Evolutionary conservation across 2,329 filamentous ascomycete species (phyloP).

Genomic region (Plenodomus biglobosus): DNA sequence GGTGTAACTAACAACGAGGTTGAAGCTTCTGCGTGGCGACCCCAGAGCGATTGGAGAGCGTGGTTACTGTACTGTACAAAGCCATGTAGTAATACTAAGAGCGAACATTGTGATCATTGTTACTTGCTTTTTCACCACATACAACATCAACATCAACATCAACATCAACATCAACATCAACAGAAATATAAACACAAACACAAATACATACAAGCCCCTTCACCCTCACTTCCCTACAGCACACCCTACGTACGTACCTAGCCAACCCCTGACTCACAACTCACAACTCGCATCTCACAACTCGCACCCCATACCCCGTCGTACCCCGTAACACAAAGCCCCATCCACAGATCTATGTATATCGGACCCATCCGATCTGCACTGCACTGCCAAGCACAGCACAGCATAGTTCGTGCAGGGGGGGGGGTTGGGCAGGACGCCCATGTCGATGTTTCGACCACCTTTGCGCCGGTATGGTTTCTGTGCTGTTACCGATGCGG

Average conservation of each 20-base stretch:
- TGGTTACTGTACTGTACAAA: too few species aligned
- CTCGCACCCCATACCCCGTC: too few species aligned
- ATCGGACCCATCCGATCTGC: constrained; percentile 7
- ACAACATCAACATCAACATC: neutral
- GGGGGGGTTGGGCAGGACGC: too few species aligned
- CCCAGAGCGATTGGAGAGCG: neutral
- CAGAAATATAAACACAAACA: too few species aligned
- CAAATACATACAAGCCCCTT: neutral
- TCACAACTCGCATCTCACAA: too few species aligned
- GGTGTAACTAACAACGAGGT: neutral
- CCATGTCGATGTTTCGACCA: too few species aligned
- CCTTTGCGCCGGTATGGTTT: too few species aligned
- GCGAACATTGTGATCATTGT: too few species aligned
- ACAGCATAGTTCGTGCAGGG: too few species aligned
- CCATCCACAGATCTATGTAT: constrained; percentile 3
- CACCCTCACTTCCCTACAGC: neutral
- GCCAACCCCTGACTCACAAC: neutral
- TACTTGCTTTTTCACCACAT: too few species aligned
- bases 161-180: neutral
- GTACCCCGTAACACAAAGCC: neutral
- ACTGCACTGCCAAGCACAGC: too few species aligned
- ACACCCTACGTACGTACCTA: neutral
- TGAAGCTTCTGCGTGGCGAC: constrained; percentile 1
- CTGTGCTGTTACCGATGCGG: too few species aligned
- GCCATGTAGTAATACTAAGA: constrained; percentile 2